These are phyloP conservation scores for Withania somnifera DNA, from an alignment of 305 asterid genomes.

Conservation along the genomic window DNA sequence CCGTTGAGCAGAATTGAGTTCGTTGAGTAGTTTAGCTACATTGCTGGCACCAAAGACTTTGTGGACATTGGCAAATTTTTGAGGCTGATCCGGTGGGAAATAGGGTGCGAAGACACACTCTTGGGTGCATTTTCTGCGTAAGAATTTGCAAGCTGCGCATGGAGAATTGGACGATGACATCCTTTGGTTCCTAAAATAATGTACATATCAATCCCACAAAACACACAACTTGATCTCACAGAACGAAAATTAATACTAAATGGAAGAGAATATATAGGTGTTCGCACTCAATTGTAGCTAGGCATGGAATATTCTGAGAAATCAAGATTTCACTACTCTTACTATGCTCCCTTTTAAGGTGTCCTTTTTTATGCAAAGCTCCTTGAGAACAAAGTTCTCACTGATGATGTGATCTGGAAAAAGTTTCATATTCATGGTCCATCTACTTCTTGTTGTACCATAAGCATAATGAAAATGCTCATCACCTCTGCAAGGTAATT, in stretches of 20 bases:
- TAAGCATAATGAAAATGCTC: neutral
- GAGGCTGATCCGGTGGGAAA: slow-evolving; percentile 78
- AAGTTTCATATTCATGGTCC: neutral
- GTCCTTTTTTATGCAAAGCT: too few relatives aligned
- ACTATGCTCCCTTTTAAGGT: neutral
- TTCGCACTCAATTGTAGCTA: neutral
- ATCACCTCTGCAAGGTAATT: neutral
- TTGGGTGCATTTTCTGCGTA: slow-evolving; percentile 75
- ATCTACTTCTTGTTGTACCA: neutral
- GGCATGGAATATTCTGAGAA: neutral
- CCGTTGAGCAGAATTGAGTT: slow-evolving; percentile 44
- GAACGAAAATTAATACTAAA: neutral
- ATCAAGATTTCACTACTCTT: neutral
- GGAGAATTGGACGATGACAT: slow-evolving; percentile 81
- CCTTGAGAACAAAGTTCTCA: neutral
- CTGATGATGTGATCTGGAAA: neutral
- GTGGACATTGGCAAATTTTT: slow-evolving; percentile 68
- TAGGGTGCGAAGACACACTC: slow-evolving; percentile 83
- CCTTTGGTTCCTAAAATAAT: neutral
- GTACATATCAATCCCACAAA: slow-evolving; percentile 10
- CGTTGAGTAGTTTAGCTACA: slow-evolving; percentile 66
- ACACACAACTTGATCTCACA: neutral
- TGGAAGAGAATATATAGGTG: neutral
- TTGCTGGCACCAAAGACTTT: slow-evolving; percentile 83
- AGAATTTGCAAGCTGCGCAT: slow-evolving; percentile 86